Conservation (phyloP, 2,329 filamentous ascomycete genomes). For the Epichloe bromicola region DNA sequence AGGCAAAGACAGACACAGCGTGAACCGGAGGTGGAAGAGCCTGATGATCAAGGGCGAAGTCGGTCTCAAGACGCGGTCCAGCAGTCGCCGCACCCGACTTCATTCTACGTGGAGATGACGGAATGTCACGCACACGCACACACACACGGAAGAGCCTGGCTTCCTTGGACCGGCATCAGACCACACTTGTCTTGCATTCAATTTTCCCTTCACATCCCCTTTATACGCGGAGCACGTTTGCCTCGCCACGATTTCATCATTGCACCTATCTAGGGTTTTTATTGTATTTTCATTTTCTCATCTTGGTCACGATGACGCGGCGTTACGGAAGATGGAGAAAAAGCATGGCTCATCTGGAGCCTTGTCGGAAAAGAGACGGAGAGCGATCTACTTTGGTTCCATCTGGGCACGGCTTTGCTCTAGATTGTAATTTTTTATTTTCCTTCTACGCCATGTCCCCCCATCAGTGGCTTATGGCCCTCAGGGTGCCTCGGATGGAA, state of each 20-base stretch:
- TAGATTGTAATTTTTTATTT: too few species aligned
- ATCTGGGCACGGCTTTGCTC: too few species aligned
- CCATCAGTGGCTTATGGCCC: too few species aligned
- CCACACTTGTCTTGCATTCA: not conserved
- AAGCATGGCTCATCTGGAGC: too few species aligned
- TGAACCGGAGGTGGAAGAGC: constrained; percentile 50
- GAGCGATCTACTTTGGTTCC: too few species aligned
- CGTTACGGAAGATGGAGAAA: too few species aligned
- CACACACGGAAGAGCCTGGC: not conserved
- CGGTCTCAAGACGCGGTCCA: constrained; percentile 37
- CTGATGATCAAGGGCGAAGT: constrained; percentile 46
- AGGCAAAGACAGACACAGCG: constrained; percentile 44
- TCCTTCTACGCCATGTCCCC: too few species aligned
- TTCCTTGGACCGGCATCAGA: constrained; percentile 6
- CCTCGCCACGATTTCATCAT: too few species aligned
- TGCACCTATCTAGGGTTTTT: not conserved
- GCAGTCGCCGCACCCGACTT: constrained; percentile 30
- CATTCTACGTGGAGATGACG: constrained; percentile 37
- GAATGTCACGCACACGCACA: not conserved
- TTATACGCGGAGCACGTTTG: not conserved
- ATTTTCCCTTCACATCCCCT: not conserved
- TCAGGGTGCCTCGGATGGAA: too few species aligned
- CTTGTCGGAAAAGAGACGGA: too few species aligned
- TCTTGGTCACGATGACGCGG: not conserved
- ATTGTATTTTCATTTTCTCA: not conserved